Conservation (phyloP, 306 rosid species). For the Datisca glomerata region DNA sequence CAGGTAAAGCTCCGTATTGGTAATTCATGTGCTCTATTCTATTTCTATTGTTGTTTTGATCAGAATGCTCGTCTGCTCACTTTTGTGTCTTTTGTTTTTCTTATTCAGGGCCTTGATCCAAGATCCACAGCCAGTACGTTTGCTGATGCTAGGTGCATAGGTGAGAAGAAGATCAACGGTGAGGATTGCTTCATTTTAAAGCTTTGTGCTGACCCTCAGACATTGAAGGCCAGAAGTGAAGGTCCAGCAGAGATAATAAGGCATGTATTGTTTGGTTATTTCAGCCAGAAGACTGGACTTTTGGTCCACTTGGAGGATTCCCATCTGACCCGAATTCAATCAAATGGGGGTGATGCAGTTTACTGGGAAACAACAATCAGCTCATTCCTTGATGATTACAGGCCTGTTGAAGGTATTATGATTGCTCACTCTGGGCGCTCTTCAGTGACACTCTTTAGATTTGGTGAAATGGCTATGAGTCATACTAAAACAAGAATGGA, state of each 20-base stretch:
- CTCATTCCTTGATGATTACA: slow-evolving; percentile 85
- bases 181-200: slow-evolving; percentile 98
- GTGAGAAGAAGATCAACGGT: slow-evolving; percentile 83
- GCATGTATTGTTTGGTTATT: slow-evolving; percentile 91
- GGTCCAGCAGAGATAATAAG: slow-evolving; percentile 97
- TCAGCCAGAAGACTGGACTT: slow-evolving; percentile 94
- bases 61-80: not conserved
- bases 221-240: slow-evolving; percentile 88
- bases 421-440: slow-evolving; percentile 95
- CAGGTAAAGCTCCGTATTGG: slow-evolving; percentile 36
- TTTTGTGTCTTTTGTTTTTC: not conserved
- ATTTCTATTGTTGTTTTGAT: not conserved
- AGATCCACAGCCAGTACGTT: slow-evolving; percentile 90
- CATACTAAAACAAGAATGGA: slow-evolving; percentile 96
- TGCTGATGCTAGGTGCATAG: slow-evolving; percentile 78
- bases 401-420: slow-evolving; percentile 97
- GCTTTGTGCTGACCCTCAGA: slow-evolving; percentile 80
- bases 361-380: slow-evolving; percentile 98
- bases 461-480: slow-evolving; percentile 99
- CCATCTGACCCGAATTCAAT: slow-evolving; percentile 87
- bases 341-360: slow-evolving; percentile 79
- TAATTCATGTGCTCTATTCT: not conserved
- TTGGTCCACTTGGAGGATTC: slow-evolving; percentile 97
- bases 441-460: slow-evolving; percentile 85
- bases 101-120: slow-evolving; percentile 85